These are phyloP conservation scores for Dioscorea cayenensis DNA, from an alignment of 116 monocot species.

Conservation along the genomic window DNA sequence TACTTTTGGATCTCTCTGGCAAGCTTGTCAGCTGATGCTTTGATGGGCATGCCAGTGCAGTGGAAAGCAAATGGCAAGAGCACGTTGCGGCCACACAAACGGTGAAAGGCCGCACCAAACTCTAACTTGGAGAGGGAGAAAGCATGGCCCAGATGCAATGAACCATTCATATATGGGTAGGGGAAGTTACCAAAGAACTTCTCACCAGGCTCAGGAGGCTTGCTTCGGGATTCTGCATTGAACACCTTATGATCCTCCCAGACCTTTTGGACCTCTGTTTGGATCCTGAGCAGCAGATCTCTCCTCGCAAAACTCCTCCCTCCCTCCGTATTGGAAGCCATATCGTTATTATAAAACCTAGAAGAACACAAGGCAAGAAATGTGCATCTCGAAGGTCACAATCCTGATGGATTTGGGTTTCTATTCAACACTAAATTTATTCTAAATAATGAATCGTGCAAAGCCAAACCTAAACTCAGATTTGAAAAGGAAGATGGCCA, in stretches of 20 bases:
- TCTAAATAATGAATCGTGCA: no score
- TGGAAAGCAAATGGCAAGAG: slow-evolving; percentile 94
- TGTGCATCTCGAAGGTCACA: no score
- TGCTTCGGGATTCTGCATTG: slow-evolving; percentile 32
- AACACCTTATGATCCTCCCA: slow-evolving; percentile 77
- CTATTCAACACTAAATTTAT: no score
- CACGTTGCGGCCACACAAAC: slow-evolving; percentile 71
- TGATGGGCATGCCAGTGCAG: slow-evolving; percentile 98
- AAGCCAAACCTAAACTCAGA: no score
- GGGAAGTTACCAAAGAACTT: slow-evolving; percentile 98
- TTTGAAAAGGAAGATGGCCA: no score
- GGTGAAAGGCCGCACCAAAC: slow-evolving; percentile 74
- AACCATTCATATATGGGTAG: slow-evolving; percentile 96
- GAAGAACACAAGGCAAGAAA: no score
- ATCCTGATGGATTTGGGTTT: no score
- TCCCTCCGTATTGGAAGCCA: slow-evolving; percentile 22
- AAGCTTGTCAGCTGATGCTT: slow-evolving; percentile 92
- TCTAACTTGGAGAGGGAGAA: slow-evolving; percentile 93
- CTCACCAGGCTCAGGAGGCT: slow-evolving; percentile 38
- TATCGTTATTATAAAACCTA: not conserved
- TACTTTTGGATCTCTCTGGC: slow-evolving; percentile 57
- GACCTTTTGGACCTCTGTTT: slow-evolving; percentile 42
- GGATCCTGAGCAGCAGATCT: slow-evolving; percentile 63
- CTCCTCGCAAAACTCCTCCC: slow-evolving; percentile 67
- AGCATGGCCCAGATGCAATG: slow-evolving; percentile 79